A percentile compares a stretch with the other conserved stretches of the same genome.
These are phyloP conservation scores for Batrachochytrium dendrobatidis DNA, from an alignment of 371 early-diverging fungal species.

Conservation along the genomic window DNA sequence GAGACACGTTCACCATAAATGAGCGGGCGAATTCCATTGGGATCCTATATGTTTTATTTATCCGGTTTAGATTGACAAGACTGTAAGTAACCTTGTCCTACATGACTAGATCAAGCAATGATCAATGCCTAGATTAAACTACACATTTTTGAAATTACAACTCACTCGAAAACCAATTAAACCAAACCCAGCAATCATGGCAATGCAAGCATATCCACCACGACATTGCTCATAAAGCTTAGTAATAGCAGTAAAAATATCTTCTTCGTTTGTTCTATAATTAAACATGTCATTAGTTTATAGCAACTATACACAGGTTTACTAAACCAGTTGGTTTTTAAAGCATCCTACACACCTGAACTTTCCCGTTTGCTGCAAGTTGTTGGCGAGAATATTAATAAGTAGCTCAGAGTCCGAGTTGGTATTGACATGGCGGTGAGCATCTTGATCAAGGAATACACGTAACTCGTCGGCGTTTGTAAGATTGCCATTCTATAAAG, in stretches of 20 bases:
- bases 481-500: slow-evolving; percentile 85
- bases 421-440: slow-evolving; percentile 98
- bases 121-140: background rate
- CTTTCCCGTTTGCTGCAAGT: slow-evolving; percentile 84
- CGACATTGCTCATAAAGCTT: slow-evolving; percentile 70
- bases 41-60: no score
- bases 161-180: slow-evolving; percentile 71
- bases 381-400: slow-evolving; percentile 85
- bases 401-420: slow-evolving; percentile 95
- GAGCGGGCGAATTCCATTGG: slow-evolving; percentile 91
- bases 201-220: slow-evolving; percentile 91
- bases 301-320: no score
- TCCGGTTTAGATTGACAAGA: background rate
- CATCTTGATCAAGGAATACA: slow-evolving; percentile 78
- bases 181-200: slow-evolving; percentile 92
- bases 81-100: slow-evolving; percentile 14
- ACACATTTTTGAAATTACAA: no score
- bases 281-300: background rate
- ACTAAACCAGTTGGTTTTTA: slow-evolving; percentile 3
- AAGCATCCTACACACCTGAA: slow-evolving; percentile 48
- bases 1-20: slow-evolving; percentile 71
- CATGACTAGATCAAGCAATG: slow-evolving; percentile 22
- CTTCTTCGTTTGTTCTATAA: slow-evolving; percentile 87
- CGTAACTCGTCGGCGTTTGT: slow-evolving; percentile 85
- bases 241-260: slow-evolving; percentile 88